Evolutionary conservation across 805 yeast genomes (phyloP).

Genomic region (Jamesozyma spencerorum): DNA sequence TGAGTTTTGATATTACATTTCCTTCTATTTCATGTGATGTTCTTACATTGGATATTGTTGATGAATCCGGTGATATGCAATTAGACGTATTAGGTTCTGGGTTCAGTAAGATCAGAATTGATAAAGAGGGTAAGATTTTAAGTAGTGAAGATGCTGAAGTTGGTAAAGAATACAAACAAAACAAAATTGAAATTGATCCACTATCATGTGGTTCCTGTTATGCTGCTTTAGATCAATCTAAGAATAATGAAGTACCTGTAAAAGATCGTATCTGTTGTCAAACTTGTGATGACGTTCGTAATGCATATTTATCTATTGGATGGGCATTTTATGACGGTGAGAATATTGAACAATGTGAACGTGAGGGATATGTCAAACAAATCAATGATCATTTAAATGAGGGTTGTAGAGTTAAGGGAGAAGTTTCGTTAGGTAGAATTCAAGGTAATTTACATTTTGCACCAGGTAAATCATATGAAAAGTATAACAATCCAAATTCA

Average conservation of each 20-base stretch:
- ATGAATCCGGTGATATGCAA: constrained; percentile 77
- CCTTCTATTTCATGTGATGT: constrained; percentile 81
- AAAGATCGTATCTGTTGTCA: constrained; percentile 61
- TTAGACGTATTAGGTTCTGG: constrained; percentile 62
- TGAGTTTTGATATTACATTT: constrained; percentile 74
- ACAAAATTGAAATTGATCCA: constrained; percentile 11
- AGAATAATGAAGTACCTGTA: constrained; percentile 32
- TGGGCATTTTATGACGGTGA: constrained; percentile 92
- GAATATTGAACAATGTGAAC: constrained; percentile 82
- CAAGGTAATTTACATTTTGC: constrained; percentile 92
- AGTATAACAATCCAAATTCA: constrained; percentile 23
- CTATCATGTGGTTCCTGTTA: constrained; percentile 82
- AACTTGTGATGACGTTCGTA: constrained; percentile 69
- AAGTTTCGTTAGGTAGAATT: constrained; percentile 70
- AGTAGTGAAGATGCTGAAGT: constrained; percentile 34
- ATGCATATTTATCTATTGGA: constrained; percentile 63
- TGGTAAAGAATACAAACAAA: constrained; percentile 32
- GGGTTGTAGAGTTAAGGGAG: constrained; percentile 84
- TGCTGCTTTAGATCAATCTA: constrained; percentile 61
- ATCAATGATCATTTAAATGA: constrained; percentile 55
- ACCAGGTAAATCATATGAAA: constrained; percentile 73
- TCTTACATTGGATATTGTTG: constrained; percentile 77
- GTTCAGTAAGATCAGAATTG: constrained; percentile 56
- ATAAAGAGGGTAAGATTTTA: constrained; percentile 39
- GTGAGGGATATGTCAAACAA: constrained; percentile 69